A percentile compares a stretch with the other conserved stretches of the same genome.
Evolutionary conservation across 2,329 filamentous ascomycete species (phyloP).

Genomic region (Fusarium globosum): DNA sequence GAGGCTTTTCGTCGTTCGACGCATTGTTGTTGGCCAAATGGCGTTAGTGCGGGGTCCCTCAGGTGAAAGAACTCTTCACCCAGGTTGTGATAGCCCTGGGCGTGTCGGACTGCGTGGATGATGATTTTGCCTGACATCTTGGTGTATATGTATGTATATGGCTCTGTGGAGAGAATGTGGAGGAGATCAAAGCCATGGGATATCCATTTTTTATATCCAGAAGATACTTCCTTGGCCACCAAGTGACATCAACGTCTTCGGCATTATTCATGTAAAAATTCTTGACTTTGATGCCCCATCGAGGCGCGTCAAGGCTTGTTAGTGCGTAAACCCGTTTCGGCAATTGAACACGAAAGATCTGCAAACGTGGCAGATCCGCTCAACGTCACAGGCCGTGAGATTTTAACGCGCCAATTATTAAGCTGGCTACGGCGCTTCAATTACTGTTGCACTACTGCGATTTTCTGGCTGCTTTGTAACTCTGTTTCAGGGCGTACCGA

Average conservation of each 20-base stretch:
- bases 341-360: conserved; percentile 27
- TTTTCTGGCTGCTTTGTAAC: neutral
- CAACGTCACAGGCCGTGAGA: conserved; percentile 14
- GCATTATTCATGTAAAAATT: conserved; percentile 7
- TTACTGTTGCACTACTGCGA: neutral
- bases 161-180: neutral
- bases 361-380: conserved; percentile 21
- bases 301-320: conserved; percentile 2
- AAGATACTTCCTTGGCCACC: neutral
- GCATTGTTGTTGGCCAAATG: conserved; percentile 32
- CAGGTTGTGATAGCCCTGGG: conserved; percentile 34
- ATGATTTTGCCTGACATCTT: conserved; percentile 22
- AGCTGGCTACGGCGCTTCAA: neutral
- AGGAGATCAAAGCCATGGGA: neutral
- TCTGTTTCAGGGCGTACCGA: neutral
- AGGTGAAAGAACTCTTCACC: conserved; percentile 35
- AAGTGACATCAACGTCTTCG: conserved; percentile 3
- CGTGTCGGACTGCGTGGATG: conserved; percentile 32
- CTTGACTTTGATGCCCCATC: conserved; percentile 13
- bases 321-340: conserved; percentile 10
- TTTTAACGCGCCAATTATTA: neutral
- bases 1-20: conserved; percentile 20
- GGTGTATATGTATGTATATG: neutral
- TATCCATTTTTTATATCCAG: neutral
- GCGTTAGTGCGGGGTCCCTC: conserved; percentile 29